Evolutionary conservation across 768 basidiomycete genomes (phyloP).

Genomic region (Tylopilus vinaceipallidus): DNA sequence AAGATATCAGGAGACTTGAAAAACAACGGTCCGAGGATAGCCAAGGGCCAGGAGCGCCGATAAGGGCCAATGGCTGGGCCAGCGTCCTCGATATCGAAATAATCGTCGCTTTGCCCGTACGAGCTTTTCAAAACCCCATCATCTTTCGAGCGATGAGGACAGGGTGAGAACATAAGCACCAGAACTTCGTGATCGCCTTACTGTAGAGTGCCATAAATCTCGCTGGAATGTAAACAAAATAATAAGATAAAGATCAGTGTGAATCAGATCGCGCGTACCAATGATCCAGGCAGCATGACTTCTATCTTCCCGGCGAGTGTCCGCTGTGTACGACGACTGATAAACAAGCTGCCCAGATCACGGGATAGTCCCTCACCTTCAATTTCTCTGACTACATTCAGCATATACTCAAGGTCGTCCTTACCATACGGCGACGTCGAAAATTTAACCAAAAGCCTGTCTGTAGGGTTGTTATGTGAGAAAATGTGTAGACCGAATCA

Average conservation of each 20-base stretch:
- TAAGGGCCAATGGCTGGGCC: slow-evolving; percentile 14
- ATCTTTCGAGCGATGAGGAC: slow-evolving; percentile 8
- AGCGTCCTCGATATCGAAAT: slow-evolving; percentile 29
- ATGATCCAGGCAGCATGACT: slow-evolving; percentile 26
- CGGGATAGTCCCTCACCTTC: slow-evolving; percentile 10
- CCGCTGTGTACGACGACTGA: slow-evolving; percentile 2
- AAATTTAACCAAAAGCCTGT: slow-evolving; percentile 31
- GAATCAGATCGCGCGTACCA: slow-evolving; percentile 11
- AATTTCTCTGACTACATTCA: slow-evolving; percentile 29
- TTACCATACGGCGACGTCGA: slow-evolving; percentile 31
- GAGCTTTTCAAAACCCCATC: slow-evolving; percentile 28
- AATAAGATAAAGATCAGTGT: neutral
- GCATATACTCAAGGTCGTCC: slow-evolving; percentile 24
- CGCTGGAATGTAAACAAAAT: slow-evolving; percentile 13
- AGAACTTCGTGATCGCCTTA: slow-evolving; percentile 8
- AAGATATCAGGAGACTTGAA: slow-evolving; percentile 28
- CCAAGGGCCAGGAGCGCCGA: slow-evolving; percentile 17
- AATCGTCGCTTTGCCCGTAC: slow-evolving; percentile 32
- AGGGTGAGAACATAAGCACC: neutral
- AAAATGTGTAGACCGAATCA: neutral
- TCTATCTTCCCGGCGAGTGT: slow-evolving; percentile 4
- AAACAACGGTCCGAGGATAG: slow-evolving; percentile 22
- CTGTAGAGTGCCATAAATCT: slow-evolving; percentile 32
- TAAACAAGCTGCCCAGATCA: neutral
- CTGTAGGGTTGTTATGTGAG: slow-evolving; percentile 8